A percentile compares a stretch with the other conserved stretches of the same genome.
These are phyloP conservation scores for Lasiodiplodia hormozganensis DNA, from an alignment of 2,329 filamentous ascomycete species.

Conservation along the genomic window DNA sequence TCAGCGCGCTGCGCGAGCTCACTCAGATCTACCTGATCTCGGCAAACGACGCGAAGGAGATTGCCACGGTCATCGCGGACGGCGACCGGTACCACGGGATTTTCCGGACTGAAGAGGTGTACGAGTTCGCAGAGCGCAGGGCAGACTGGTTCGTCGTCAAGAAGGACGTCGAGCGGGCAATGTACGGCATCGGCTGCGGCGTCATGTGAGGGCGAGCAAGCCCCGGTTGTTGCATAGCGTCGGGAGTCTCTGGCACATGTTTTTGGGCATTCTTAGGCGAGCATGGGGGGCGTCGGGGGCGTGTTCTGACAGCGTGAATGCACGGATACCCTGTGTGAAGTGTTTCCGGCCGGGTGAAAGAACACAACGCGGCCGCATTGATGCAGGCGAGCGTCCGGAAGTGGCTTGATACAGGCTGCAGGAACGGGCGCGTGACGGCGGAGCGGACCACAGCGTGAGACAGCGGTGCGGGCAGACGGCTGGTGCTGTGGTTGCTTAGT, in stretches of 20 bases:
- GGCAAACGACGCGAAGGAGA: conserved; percentile 84
- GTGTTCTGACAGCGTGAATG: conserved; percentile 13
- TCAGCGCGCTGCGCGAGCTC: conserved; percentile 87
- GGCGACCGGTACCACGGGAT: conserved; percentile 88
- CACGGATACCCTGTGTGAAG: not conserved
- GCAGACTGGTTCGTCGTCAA: conserved; percentile 96
- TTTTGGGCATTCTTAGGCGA: conserved; percentile 11
- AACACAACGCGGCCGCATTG: not conserved
- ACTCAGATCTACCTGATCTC: conserved; percentile 96
- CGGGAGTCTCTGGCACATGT: conserved; percentile 17
- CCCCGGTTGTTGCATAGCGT: conserved; percentile 20
- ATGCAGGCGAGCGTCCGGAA: conserved; percentile 2
- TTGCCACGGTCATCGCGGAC: conserved; percentile 94
- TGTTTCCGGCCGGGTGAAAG: not conserved
- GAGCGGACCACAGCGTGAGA: conserved; percentile 13
- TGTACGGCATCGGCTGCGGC: conserved; percentile 92
- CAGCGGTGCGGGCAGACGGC: not conserved
- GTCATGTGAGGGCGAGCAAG: conserved; percentile 69
- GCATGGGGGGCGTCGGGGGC: not conserved
- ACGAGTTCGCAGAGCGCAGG: conserved; percentile 91
- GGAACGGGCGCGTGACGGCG: conserved; percentile 20
- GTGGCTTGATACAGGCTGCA: conserved; percentile 22
- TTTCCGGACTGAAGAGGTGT: conserved; percentile 94
- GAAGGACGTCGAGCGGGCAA: conserved; percentile 88
- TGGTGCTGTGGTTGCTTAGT: conserved; percentile 10